Conservation (phyloP, 352 stramenopile species). For the Globisporangium middletonii region DNA sequence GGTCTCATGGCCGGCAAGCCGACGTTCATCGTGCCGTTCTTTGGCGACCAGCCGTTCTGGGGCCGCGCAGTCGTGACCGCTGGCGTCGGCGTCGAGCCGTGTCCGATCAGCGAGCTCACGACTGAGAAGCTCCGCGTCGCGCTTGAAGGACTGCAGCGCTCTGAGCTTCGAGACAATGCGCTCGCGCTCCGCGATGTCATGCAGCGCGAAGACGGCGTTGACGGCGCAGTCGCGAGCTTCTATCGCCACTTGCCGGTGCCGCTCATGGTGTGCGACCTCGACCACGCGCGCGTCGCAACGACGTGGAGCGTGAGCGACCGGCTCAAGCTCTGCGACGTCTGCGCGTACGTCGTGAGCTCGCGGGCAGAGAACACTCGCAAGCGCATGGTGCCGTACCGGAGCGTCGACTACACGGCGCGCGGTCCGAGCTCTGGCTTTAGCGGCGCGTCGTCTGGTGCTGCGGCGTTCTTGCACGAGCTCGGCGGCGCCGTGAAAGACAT, state of each 20-base stretch:
- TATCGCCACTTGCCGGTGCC: constrained; percentile 82
- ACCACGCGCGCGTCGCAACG: constrained; percentile 33
- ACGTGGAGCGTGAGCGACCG: constrained; percentile 52
- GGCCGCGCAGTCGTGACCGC: constrained; percentile 75
- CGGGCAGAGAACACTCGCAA: constrained; percentile 15
- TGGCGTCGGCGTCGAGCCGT: constrained; percentile 83
- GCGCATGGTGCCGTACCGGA: constrained; percentile 53
- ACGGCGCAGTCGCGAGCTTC: constrained; percentile 80
- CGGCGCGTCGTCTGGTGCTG: constrained; percentile 34
- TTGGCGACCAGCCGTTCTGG: constrained; percentile 95
- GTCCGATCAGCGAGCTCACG: constrained; percentile 78
- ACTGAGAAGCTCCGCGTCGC: constrained; percentile 69
- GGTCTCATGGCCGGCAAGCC: constrained; percentile 88
- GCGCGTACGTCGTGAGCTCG: constrained; percentile 42
- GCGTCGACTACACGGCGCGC: constrained; percentile 53
- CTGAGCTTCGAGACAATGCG: constrained; percentile 45
- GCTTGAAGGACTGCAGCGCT: constrained; percentile 55
- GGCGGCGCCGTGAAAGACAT: constrained; percentile 43
- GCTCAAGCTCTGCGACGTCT: constrained; percentile 44
- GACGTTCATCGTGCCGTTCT: constrained; percentile 94
- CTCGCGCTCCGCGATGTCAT: constrained; percentile 62
- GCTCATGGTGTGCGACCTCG: constrained; percentile 80
- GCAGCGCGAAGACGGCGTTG: constrained; percentile 80
- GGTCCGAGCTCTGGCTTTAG: constrained; percentile 46
- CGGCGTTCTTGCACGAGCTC: constrained; percentile 42